Base-by-base conservation (phyloP, 768 basidiomycete species). In the Chiua virens region DNA sequence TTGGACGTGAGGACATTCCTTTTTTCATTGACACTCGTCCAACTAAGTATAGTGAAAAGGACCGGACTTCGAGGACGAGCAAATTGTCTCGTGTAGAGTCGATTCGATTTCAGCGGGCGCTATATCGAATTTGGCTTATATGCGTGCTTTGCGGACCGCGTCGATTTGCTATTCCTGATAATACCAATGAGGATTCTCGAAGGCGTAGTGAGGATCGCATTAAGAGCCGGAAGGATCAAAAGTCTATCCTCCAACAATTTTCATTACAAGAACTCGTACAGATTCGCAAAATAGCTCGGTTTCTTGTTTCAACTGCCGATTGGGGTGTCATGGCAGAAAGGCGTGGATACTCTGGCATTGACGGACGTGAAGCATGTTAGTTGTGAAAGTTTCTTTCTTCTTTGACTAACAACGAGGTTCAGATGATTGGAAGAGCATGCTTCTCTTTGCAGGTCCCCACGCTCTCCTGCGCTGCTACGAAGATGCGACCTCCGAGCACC, bases 211-310 rank as follows among this genome's bases (percentile, higher is more conserved):
- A 30, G 2, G 30, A 30, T 11, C 5, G 30, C 30, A 40, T 20
- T 5, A 9, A 53, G 2, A 44, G 39, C 25, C 2, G 5, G n/a
- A 34, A 49, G n/a, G 37, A 30, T 21, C 57, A 54, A 18, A 42
- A 37, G 35, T 23, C 54, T 5, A 63, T 63, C 47, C 48, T 60
- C 13, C 23, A 44, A 39, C 34, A 53, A n/a, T 53, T 42, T 28
- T 54, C 60, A 14, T 57, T 55, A 15, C 45, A 54, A 17, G 60
- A 59, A 9, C 54, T 60, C 11, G 23, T 50, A 17, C 57, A 59
- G 38, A 55, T 59, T 9, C 39, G 25, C 34, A 56, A 53, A 8
- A 34, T 47, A 7, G 49, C 45, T 25, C 50, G 27, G 9, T 59
- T 60, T 37, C 42, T 59, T 11, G 22, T 6, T 6, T 2, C 5